Conservation (phyloP, 2,329 filamentous ascomycete genomes). For the Neurospora sp. region DNA sequence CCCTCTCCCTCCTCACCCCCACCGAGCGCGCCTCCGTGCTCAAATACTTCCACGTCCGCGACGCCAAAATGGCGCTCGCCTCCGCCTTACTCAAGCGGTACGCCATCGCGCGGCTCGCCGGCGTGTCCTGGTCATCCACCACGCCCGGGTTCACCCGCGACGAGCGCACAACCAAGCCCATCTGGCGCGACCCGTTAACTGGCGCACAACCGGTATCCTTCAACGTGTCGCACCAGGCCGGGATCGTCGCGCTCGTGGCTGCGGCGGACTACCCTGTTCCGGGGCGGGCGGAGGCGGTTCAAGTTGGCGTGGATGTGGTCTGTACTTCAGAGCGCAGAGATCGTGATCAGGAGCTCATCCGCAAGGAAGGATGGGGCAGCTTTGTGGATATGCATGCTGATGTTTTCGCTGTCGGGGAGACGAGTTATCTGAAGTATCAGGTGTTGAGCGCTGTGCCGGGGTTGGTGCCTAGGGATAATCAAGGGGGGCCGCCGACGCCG, state of each 20-base stretch:
- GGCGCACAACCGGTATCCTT: slow-evolving; percentile 45
- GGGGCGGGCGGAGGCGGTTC: slow-evolving; percentile 26
- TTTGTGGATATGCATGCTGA: slow-evolving; percentile 66
- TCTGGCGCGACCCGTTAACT: slow-evolving; percentile 38
- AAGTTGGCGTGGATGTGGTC: slow-evolving; percentile 68
- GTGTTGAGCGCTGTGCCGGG: slow-evolving; percentile 19
- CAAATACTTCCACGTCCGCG: slow-evolving; percentile 54
- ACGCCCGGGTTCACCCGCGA: slow-evolving; percentile 39
- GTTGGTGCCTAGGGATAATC: background rate
- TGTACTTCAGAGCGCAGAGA: slow-evolving; percentile 59
- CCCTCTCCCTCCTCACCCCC: slow-evolving; percentile 39
- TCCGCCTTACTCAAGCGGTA: slow-evolving; percentile 67
- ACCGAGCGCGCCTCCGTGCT: slow-evolving; percentile 49
- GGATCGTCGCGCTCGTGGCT: slow-evolving; percentile 59
- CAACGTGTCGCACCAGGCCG: slow-evolving; percentile 72
- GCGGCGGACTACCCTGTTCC: slow-evolving; percentile 24
- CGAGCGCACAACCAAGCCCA: slow-evolving; percentile 39
- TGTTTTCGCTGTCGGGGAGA: slow-evolving; percentile 55
- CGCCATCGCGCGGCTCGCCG: slow-evolving; percentile 48
- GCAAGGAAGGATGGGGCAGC: slow-evolving; percentile 44
- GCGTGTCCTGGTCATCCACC: slow-evolving; percentile 50
- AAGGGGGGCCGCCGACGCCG: slow-evolving; percentile 19
- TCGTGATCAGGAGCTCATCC: slow-evolving; percentile 49
- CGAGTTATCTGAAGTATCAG: slow-evolving; percentile 46
- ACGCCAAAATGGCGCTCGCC: slow-evolving; percentile 64